phyloP scores from a whole-genome alignment of 1,139 yeast genomes.

The Yamadazyma jaroonii region DNA sequence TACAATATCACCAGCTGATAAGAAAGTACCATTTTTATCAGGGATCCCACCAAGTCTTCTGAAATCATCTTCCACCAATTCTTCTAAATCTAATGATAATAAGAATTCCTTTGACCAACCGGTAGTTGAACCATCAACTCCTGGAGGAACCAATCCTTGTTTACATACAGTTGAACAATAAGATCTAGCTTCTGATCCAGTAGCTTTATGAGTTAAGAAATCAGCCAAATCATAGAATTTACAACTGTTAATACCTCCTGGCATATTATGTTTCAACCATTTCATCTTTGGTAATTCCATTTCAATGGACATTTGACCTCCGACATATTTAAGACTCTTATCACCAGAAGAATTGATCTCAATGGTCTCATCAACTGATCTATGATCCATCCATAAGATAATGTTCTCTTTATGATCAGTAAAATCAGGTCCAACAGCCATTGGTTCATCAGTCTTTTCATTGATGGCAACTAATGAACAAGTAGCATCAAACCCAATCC shows the following conservation, averaged over 20 bases:
- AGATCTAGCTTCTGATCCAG: constrained; percentile 82
- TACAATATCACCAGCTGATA: constrained; percentile 85
- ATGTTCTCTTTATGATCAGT: constrained; percentile 70
- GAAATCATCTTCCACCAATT: constrained; percentile 74
- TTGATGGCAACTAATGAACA: constrained; percentile 86
- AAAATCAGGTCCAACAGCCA: constrained; percentile 93
- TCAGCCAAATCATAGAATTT: constrained; percentile 93
- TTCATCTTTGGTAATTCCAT: constrained; percentile 97
- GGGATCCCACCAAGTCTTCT: constrained; percentile 81
- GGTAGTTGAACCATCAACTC: constrained; percentile 77
- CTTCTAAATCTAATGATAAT: constrained; percentile 64
- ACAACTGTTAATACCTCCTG: constrained; percentile 60
- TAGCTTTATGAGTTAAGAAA: constrained; percentile 84
- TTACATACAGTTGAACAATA: constrained; percentile 91
- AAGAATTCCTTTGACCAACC: constrained; percentile 92
- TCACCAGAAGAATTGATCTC: constrained; percentile 79
- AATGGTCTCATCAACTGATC: constrained; percentile 86
- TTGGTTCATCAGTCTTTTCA: constrained; percentile 64
- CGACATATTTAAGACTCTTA: constrained; percentile 82
- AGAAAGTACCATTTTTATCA: constrained; percentile 65
- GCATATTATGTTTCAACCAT: constrained; percentile 89
- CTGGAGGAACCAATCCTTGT: constrained; percentile 91
- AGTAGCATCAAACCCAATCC: constrained; percentile 96
- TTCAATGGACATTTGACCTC: constrained; percentile 96
- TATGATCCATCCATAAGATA: constrained; percentile 96